Evolutionary conservation across 1,139 yeast species (phyloP).

Genomic region (Pichia sp.): DNA sequence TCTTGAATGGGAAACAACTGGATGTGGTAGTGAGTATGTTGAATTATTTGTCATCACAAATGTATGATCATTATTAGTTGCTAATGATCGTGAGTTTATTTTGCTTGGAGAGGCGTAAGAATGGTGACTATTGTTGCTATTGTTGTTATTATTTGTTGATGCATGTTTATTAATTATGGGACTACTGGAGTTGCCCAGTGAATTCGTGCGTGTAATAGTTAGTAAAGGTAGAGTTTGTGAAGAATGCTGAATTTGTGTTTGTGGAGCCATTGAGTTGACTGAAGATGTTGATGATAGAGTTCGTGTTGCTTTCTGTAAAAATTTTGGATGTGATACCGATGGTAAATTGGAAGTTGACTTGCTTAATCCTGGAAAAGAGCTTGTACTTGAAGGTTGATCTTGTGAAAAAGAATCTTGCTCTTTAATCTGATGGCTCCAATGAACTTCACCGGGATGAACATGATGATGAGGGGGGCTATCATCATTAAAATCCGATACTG

Average conservation of each 20-base stretch:
- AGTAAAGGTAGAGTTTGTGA: background rate
- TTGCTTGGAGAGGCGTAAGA: constrained; percentile 6
- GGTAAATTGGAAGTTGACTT: constrained; percentile 3
- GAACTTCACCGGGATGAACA: background rate
- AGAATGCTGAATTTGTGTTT: background rate
- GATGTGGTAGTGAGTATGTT: background rate
- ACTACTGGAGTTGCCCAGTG: background rate
- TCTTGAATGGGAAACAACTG: background rate
- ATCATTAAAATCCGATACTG: background rate
- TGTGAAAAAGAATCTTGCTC: background rate
- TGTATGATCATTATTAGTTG: constrained; percentile 14
- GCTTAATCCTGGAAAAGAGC: background rate
- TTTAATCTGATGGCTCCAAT: background rate
- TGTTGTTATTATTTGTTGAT: background rate
- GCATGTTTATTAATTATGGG: background rate
- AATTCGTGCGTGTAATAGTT: background rate
- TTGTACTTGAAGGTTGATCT: background rate
- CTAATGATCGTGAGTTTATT: constrained; percentile 5
- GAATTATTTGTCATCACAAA: background rate
- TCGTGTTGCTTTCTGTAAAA: background rate
- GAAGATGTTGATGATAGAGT: background rate
- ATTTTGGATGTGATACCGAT: background rate
- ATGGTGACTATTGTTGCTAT: background rate
- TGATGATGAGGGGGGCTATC: background rate
- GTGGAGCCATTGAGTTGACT: background rate